Percentiles rank a stretch among this genome's conserved stretches.
These are phyloP conservation scores for Agroathelia rolfsii DNA, from an alignment of 1,284 basidiomycete genomes.

Conservation along the genomic window DNA sequence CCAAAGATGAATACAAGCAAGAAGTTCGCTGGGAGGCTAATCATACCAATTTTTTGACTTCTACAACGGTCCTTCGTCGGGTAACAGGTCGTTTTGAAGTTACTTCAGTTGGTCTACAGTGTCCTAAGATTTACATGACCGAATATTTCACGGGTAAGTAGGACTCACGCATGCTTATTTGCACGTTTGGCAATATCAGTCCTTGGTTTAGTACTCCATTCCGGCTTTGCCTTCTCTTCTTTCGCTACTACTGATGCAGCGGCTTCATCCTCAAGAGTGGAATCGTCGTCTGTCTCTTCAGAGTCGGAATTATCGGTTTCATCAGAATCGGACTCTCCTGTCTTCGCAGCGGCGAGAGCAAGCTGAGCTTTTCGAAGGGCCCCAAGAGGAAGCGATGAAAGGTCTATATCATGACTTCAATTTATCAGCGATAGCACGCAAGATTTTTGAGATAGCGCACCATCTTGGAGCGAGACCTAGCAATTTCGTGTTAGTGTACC, in stretches of 20 bases:
- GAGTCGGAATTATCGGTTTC: slow-evolving; percentile 17
- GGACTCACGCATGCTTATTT: slow-evolving; percentile 82
- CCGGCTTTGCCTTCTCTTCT: slow-evolving; percentile 23
- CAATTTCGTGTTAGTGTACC: slow-evolving; percentile 3
- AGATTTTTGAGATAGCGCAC: slow-evolving; percentile 11
- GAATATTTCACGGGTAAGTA: slow-evolving; percentile 1
- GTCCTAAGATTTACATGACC: slow-evolving; percentile 2
- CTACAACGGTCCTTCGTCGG: slow-evolving; percentile 67
- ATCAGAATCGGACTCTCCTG: slow-evolving; percentile 23
- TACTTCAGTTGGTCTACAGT: slow-evolving; percentile 66
- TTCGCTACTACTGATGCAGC: slow-evolving; percentile 10
- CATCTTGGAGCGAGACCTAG: slow-evolving; percentile 29
- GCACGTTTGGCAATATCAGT: slow-evolving; percentile 51
- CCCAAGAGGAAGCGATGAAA: slow-evolving; percentile 53
- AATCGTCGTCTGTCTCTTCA: slow-evolving; percentile 22
- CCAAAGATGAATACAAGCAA: background rate
- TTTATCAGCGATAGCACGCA: slow-evolving; percentile 5
- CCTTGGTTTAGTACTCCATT: slow-evolving; percentile 29
- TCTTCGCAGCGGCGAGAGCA: slow-evolving; percentile 33
- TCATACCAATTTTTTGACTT: slow-evolving; percentile 57
- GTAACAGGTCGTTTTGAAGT: slow-evolving; percentile 84
- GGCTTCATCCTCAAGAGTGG: slow-evolving; percentile 17
- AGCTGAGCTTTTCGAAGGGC: slow-evolving; percentile 57
- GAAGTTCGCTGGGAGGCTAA: slow-evolving; percentile 2
- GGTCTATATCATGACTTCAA: slow-evolving; percentile 24